Conservation (phyloP, 176 grass and related monocot genomes). For the Cenchrus fungigraminus region DNA sequence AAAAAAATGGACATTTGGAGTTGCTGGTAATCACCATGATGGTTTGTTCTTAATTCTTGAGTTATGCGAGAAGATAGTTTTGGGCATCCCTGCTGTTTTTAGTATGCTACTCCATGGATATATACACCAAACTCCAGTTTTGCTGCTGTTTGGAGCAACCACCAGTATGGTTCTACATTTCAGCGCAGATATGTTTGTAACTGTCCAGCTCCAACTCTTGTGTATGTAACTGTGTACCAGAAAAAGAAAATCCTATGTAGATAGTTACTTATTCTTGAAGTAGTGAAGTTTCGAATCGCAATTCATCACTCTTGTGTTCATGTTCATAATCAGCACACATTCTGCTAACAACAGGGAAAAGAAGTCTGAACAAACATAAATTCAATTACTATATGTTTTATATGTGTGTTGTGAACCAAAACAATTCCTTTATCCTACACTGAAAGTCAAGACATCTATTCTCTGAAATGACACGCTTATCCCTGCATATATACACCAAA, state of each 20-base stretch:
- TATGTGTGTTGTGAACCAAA: slow-evolving; percentile 27
- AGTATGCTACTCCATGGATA: not conserved
- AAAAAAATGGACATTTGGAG: slow-evolving; percentile 28
- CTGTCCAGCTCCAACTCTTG: not conserved
- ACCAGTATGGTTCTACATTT: not conserved
- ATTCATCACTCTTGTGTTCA: not conserved
- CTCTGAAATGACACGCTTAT: not conserved
- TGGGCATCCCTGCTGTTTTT: not conserved
- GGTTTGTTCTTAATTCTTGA: not conserved
- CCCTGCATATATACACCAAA: slow-evolving; percentile 35
- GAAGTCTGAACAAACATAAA: not conserved
- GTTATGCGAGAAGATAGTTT: not conserved
- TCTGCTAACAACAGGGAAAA: not conserved
- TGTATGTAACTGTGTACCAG: not conserved
- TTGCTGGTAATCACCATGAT: not conserved
- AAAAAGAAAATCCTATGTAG: not conserved
- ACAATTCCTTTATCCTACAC: slow-evolving; percentile 29
- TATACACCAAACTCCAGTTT: too few species aligned
- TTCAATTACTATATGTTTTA: slow-evolving; percentile 8
- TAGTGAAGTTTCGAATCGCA: not conserved
- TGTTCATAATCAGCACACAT: slow-evolving; percentile 9
- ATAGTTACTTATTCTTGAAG: not conserved
- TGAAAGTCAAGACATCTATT: slow-evolving; percentile 34
- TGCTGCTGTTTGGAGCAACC: not conserved
- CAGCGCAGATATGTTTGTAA: not conserved